phyloP scores from a whole-genome alignment of 176 grass and related monocot species.

The Dactylis glomerata region DNA sequence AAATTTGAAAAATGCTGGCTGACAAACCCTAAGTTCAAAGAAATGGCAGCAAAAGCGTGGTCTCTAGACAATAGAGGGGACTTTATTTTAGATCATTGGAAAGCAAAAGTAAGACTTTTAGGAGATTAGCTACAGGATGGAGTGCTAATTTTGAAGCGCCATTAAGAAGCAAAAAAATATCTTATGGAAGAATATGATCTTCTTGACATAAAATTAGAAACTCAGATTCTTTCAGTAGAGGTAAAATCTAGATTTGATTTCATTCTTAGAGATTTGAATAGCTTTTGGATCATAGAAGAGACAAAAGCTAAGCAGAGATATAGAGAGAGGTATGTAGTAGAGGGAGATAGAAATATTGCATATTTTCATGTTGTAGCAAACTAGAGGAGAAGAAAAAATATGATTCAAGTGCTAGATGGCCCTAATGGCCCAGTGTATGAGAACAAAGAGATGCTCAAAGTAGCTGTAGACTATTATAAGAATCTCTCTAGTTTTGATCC shows the following conservation, averaged over 20 bases:
- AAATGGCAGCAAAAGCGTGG: not conserved
- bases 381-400: not conserved
- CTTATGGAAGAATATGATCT: not conserved
- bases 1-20: not conserved
- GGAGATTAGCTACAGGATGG: not conserved
- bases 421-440: not conserved
- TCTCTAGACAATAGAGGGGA: too few relatives aligned
- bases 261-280: not conserved
- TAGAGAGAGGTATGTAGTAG: not conserved
- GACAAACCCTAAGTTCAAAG: not conserved
- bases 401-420: not conserved
- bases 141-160: not conserved
- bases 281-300: not conserved
- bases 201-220: not conserved
- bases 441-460: not conserved
- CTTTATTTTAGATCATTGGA: not conserved
- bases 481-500: not conserved
- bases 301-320: not conserved
- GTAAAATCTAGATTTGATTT: not conserved
- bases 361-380: not conserved
- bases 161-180: not conserved
- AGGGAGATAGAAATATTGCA: not conserved
- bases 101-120: not conserved
- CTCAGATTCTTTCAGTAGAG: not conserved
- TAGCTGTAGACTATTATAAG: not conserved